Base-by-base conservation (phyloP, 2,329 filamentous ascomycete genomes). In the Dactylellina cionopaga region DNA sequence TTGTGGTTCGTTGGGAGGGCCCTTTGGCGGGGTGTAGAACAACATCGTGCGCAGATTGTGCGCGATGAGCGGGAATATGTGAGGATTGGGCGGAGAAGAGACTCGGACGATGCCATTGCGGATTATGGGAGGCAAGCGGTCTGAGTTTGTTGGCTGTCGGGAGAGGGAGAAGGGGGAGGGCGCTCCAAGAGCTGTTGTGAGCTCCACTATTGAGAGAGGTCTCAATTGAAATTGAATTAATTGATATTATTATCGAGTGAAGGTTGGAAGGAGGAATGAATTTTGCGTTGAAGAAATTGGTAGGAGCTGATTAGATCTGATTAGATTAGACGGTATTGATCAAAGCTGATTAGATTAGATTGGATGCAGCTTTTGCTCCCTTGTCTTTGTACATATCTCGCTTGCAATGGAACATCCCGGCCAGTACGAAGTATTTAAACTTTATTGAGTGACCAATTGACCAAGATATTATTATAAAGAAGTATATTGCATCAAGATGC, bases 271-370 rank as follows among this genome's bases (percentile, higher is more conserved):
- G 3, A 29, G 27, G 46, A 41, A 64, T 37, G 68, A 63, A 64
- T 72, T 72, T 65, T 72, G 59, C 55, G 54, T 69, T 69, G 64
- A 39, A 69, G 64, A 69, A 54, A 60, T 69, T 69, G 54, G 62
- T 33, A 31, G 29, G n/a, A n/a, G n/a, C n/a, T 31, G 51, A 51
- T 49, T 37, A 66, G 59, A 58, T 65, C 15, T 37, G 51, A 51
- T 62, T 39, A 29, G 43, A 62, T 62, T 13, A 43, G 33, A n/a
- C n/a, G n/a, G n/a, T n/a, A n/a, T n/a, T n/a, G n/a, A 59, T 59
- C 4, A 33, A 33, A 60, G 49, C n/a, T 35, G 35, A 56, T 68
- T 10, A 52, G 43, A 66, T 59, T 19, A 25, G 29, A 63, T 54
- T 24, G 13, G 7, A 13, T 1, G n/a, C 1, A n/a, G 13, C 17